A percentile compares a stretch with the other conserved stretches of the same genome.
These are phyloP conservation scores for Karstenula rhodostoma DNA, from an alignment of 2,329 filamentous ascomycete genomes.

Conservation along the genomic window DNA sequence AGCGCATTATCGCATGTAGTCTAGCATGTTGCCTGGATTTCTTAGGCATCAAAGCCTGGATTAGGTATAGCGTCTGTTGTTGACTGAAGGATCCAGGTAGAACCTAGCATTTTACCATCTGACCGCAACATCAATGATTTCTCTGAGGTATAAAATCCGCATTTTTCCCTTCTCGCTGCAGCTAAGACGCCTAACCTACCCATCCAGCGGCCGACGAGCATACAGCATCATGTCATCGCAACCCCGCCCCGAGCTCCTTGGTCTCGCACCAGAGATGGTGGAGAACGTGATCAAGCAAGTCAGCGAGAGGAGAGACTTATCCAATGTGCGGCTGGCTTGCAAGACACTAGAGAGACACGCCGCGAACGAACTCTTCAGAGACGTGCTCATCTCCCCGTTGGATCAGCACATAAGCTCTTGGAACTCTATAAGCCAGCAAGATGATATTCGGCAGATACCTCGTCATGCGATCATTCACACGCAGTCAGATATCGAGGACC, in stretches of 20 bases:
- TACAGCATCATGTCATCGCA: not conserved
- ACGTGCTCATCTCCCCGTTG: constrained; percentile 1
- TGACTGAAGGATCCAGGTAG: not conserved
- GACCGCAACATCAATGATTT: not conserved
- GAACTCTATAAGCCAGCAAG: constrained; percentile 15
- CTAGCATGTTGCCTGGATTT: not conserved
- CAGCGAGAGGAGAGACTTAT: not conserved
- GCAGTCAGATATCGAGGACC: constrained; percentile 4
- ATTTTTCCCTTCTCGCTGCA: not conserved
- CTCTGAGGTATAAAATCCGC: not conserved
- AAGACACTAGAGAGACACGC: constrained; percentile 8
- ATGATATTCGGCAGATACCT: constrained; percentile 13
- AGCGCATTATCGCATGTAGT: not conserved
- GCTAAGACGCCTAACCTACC: not conserved
- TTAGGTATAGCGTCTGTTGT: not conserved
- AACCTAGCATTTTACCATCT: not conserved
- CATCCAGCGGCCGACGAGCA: not conserved
- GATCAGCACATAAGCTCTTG: constrained; percentile 24
- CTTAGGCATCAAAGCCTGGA: not conserved
- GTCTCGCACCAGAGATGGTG: constrained; percentile 6
- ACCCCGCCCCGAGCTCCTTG: constrained; percentile 1
- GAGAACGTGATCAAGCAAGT: constrained; percentile 5
- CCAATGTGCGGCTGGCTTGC: constrained; percentile 8
- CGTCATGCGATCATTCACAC: constrained; percentile 18
- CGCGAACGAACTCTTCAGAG: constrained; percentile 10